A percentile compares a stretch with the other conserved stretches of the same genome.
These are phyloP conservation scores for Hypoxylon sp. DNA, from an alignment of 2,329 filamentous ascomycete species.

Conservation along the genomic window DNA sequence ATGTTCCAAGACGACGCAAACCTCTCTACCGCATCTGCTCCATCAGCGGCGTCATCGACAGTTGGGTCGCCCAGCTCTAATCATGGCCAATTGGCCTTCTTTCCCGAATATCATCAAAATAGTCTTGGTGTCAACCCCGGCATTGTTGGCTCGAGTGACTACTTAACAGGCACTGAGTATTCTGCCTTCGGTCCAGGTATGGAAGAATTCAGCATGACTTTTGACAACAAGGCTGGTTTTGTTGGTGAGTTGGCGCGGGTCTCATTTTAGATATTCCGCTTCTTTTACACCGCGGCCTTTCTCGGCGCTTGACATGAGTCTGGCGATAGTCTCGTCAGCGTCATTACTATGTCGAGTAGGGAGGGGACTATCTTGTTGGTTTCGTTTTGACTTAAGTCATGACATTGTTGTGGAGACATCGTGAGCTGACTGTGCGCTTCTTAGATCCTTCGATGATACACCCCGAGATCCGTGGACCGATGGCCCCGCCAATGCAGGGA, in stretches of 20 bases:
- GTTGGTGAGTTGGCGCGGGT: slow-evolving; percentile 67
- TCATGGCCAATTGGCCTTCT: slow-evolving; percentile 68
- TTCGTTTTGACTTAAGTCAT: slow-evolving; percentile 16
- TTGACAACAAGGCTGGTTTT: slow-evolving; percentile 65
- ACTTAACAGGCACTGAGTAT: slow-evolving; percentile 67
- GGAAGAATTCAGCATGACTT: slow-evolving; percentile 65
- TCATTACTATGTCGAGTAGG: neutral
- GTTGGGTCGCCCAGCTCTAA: slow-evolving; percentile 76
- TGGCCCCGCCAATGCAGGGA: slow-evolving; percentile 61
- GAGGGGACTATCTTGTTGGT: slow-evolving; percentile 11
- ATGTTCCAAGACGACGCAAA: slow-evolving; percentile 66
- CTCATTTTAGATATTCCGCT: slow-evolving; percentile 49
- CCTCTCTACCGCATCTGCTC: slow-evolving; percentile 71
- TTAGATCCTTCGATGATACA: slow-evolving; percentile 70
- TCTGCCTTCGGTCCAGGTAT: slow-evolving; percentile 62
- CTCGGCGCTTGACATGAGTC: neutral
- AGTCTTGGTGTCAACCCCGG: slow-evolving; percentile 72
- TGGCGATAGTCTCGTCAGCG: neutral
- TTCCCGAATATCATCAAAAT: slow-evolving; percentile 68
- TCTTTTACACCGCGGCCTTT: slow-evolving; percentile 40
- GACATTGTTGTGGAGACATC: slow-evolving; percentile 34
- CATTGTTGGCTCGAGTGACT: slow-evolving; percentile 71
- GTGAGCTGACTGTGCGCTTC: slow-evolving; percentile 54
- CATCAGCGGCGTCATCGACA: slow-evolving; percentile 75
- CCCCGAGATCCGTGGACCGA: slow-evolving; percentile 64